Evolutionary conservation across 2,329 filamentous ascomycete species (phyloP).

Genomic region (Diplodia seriata): DNA sequence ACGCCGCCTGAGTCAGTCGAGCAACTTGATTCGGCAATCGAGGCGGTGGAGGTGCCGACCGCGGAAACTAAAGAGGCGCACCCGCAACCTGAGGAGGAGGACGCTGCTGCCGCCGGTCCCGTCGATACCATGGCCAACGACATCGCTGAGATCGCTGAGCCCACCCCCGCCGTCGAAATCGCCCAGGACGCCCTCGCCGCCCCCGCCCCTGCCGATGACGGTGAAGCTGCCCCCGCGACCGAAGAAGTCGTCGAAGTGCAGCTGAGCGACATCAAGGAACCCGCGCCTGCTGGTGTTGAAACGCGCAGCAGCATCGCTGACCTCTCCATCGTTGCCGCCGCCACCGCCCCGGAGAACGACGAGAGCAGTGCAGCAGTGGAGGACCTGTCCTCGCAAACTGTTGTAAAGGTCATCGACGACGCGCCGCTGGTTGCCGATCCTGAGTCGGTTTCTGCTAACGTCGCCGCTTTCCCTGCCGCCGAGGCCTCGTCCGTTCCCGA

Average conservation of each 20-base stretch:
- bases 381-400: neutral
- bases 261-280: constrained; percentile 26
- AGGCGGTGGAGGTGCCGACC: constrained; percentile 1
- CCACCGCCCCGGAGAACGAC: neutral
- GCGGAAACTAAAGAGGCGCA: constrained; percentile 7
- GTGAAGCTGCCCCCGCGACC: neutral
- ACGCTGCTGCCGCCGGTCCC: neutral
- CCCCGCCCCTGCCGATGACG: neutral
- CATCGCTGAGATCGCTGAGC: constrained; percentile 2
- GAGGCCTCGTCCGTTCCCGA: neutral
- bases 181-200: neutral
- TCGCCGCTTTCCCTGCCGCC: constrained; percentile 1
- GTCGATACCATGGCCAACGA: neutral
- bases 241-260: neutral
- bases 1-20: constrained; percentile 14
- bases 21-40: constrained; percentile 6
- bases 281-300: neutral
- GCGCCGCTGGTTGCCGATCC: neutral
- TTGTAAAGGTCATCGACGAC: neutral
- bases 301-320: neutral
- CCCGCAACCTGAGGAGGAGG: neutral
- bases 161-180: neutral
- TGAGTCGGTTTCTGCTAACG: neutral
- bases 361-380: neutral
- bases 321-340: neutral